Evolutionary conservation across 257 asterid species (phyloP).

Genomic region (Solanum tarapatanum): DNA sequence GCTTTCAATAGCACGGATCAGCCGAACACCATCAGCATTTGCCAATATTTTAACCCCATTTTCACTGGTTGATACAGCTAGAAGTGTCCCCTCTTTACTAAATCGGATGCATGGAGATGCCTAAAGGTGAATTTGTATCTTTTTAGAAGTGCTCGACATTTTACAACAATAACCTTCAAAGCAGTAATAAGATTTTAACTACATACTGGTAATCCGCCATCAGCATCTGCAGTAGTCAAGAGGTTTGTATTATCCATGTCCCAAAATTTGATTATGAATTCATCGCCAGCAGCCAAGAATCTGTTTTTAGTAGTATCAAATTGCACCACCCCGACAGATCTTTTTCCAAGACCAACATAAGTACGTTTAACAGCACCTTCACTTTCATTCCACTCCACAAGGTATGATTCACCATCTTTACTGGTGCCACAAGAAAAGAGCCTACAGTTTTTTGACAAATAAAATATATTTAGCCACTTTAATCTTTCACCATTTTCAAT

Average conservation of each 20-base stretch:
- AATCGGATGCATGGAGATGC: slow-evolving; percentile 63
- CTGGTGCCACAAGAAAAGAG: slow-evolving; percentile 63
- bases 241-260: slow-evolving; percentile 51
- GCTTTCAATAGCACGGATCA: slow-evolving; percentile 23
- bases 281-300: slow-evolving; percentile 65
- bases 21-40: slow-evolving; percentile 34
- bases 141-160: neutral
- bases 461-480: neutral
- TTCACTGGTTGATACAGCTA: slow-evolving; percentile 59
- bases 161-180: neutral
- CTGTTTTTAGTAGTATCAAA: slow-evolving; percentile 56
- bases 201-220: slow-evolving; percentile 54
- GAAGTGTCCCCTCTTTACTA: slow-evolving; percentile 45
- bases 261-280: slow-evolving; percentile 52
- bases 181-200: neutral
- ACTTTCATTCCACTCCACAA: slow-evolving; percentile 65
- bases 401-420: slow-evolving; percentile 45
- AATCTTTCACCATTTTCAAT: neutral
- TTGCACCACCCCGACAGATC: slow-evolving; percentile 45
- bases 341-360: slow-evolving; percentile 43
- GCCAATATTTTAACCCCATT: slow-evolving; percentile 54
- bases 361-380: slow-evolving; percentile 48
- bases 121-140: slow-evolving; percentile 17
- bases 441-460: slow-evolving; percentile 14
- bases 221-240: slow-evolving; percentile 37